phyloP scores from a whole-genome alignment of 306 rosid genomes.

The Ormosia semicastrata region DNA sequence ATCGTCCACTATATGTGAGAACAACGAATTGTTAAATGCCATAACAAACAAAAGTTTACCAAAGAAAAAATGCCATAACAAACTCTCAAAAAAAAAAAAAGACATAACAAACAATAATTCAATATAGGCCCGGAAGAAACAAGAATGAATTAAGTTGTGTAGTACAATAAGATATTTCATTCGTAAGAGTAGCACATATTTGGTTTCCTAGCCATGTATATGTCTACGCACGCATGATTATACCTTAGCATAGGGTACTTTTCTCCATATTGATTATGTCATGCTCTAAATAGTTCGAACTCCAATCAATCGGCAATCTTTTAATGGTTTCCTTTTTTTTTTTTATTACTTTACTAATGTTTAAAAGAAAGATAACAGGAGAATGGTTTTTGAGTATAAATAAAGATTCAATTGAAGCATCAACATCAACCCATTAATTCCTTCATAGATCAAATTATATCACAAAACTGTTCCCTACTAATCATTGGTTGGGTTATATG shows the following conservation, averaged over 20 bases:
- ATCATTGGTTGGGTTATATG: neutral
- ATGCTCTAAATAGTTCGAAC: neutral
- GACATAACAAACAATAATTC: neutral
- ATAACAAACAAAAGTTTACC: neutral
- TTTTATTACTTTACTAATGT: neutral
- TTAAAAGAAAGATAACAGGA: neutral
- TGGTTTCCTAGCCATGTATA: neutral
- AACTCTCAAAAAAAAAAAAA: too few relatives aligned
- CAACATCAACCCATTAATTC: neutral
- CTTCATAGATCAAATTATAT: too few relatives aligned
- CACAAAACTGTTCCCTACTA: too few relatives aligned
- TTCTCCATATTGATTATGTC: neutral
- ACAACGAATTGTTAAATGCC: neutral
- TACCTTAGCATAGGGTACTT: neutral
- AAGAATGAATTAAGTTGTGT: neutral
- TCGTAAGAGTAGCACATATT: neutral
- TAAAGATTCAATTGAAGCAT: neutral
- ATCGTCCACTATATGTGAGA: neutral
- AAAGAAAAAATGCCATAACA: neutral
- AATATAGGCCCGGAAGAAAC: neutral
- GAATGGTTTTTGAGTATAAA: neutral
- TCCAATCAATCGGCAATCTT: neutral
- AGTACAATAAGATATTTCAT: neutral
- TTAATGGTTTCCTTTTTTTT: too few relatives aligned
- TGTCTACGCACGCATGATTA: neutral